Evolutionary conservation across 2,329 filamentous ascomycete species (phyloP).

Genomic region (Exophiala spinifera): DNA sequence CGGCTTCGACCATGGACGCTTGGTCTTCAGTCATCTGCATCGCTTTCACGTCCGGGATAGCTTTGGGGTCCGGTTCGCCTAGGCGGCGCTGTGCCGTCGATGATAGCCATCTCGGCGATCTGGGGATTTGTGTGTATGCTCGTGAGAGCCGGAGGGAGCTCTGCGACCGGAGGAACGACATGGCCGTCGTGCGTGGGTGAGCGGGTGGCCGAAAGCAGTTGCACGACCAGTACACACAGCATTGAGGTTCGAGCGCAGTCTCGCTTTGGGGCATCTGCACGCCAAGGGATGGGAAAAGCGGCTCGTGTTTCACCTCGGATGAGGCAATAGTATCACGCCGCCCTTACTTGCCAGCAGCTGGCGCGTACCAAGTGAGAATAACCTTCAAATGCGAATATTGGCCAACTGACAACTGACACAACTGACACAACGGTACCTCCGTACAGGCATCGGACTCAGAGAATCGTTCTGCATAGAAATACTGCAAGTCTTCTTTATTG

Average conservation of each 20-base stretch:
- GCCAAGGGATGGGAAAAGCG: too few relatives aligned
- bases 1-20: slow-evolving; percentile 44
- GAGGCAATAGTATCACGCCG: too few relatives aligned
- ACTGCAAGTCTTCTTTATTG: too few relatives aligned
- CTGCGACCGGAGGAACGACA: slow-evolving; percentile 64
- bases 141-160: slow-evolving; percentile 30
- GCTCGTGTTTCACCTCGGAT: too few relatives aligned
- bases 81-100: slow-evolving; percentile 48
- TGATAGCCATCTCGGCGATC: slow-evolving; percentile 44
- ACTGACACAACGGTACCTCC: too few relatives aligned
- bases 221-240: not conserved
- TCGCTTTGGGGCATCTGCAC: not conserved
- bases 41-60: slow-evolving; percentile 36
- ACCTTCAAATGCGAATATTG: too few relatives aligned
- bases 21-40: slow-evolving; percentile 42
- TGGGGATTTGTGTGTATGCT: slow-evolving; percentile 28
- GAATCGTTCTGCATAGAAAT: too few relatives aligned
- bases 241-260: slow-evolving; percentile 8
- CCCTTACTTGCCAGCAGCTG: too few relatives aligned
- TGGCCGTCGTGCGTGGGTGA: slow-evolving; percentile 37
- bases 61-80: slow-evolving; percentile 38
- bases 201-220: not conserved
- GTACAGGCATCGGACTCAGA: too few relatives aligned
- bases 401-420: too few relatives aligned
- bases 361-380: too few relatives aligned